Evolutionary conservation across 768 basidiomycete species (phyloP), one percentile per base, ranked within the genome.

Genomic region (Mycena alexandri): DNA sequence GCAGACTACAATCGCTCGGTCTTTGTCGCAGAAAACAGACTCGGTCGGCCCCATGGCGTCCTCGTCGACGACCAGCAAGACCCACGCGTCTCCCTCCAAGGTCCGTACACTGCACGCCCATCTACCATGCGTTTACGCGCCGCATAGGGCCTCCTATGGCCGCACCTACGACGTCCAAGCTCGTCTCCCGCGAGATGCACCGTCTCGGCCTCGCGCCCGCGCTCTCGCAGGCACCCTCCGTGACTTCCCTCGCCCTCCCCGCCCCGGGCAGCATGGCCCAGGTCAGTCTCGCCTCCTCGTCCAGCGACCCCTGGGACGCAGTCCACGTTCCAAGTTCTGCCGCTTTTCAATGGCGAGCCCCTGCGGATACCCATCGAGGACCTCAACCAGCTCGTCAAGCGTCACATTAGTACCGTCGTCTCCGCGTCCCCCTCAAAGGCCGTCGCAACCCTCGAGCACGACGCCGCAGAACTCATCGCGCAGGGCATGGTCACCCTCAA

Each of bases 401-500:
- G 89, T 5, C 95, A 96, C 72, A 92, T 96, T 66, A 86, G 88
- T 62, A 81, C 87, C 10, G 89, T 90, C 8, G 85, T 95, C 3
- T 88, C 93, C 24, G 86, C 89, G 7, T 86, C 89, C 1, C 93
- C 93, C 0, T 86, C 92, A 3, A 91, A 87, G 67, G 92, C 94
- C 7, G 79, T 98, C 44, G 80, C 86, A 0, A 87, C 88, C 10
- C 85, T 98, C 13, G 92, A 93, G 63, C 80, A 86, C 59, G 95
- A 96, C 77, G 88, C 95, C 0, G 84, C 88, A 21, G 95, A 96
- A 67, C 84, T 98, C 52, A 92, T 97, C 60, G 88, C 88, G 1
- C 86, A 89, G 2, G 96, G 96, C 13, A 98, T 97, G 94, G 87
- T 95, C 57, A 98, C 95, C 3, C 84, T 98, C 25, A 95, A 94